Conservation (phyloP, 1,284 basidiomycete genomes). For the Rhodotorula mucilaginosa region DNA sequence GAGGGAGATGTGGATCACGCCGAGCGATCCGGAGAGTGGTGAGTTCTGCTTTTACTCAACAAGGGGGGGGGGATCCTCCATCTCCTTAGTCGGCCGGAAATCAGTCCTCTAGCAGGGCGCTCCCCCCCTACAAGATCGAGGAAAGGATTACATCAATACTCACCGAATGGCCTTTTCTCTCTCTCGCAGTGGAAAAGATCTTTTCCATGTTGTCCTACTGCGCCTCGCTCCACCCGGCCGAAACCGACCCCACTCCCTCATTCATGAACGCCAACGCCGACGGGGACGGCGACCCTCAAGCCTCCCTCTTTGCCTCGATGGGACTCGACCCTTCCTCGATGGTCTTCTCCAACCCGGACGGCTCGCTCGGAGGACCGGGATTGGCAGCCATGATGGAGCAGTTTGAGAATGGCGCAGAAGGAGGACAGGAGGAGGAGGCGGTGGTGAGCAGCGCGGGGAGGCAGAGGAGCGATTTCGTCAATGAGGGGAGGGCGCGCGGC, state of each 20-base stretch:
- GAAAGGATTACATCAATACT: too few relatives aligned
- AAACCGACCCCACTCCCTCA: constrained; percentile 1
- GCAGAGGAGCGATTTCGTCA: constrained; percentile 28
- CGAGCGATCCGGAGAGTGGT: constrained; percentile 62
- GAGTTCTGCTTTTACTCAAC: too few relatives aligned
- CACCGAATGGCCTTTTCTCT: too few relatives aligned
- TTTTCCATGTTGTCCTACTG: constrained; percentile 85
- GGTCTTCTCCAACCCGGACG: constrained; percentile 35
- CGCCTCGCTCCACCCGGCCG: constrained; percentile 75
- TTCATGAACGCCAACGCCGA: not conserved
- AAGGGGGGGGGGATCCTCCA: too few relatives aligned
- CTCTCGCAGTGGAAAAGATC: constrained; percentile 68
- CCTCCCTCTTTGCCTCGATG: constrained; percentile 29
- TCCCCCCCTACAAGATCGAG: too few relatives aligned
- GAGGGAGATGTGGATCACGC: constrained; percentile 72
- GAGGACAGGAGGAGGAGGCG: constrained; percentile 1
- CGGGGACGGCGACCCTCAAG: not conserved
- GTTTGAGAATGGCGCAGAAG: constrained; percentile 1
- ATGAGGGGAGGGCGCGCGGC: constrained; percentile 24
- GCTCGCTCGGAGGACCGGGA: constrained; percentile 28
- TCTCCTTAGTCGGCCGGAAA: too few relatives aligned
- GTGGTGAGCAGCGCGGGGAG: constrained; percentile 12
- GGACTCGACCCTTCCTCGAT: constrained; percentile 37
- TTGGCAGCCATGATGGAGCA: constrained; percentile 3
- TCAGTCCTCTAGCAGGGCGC: too few relatives aligned